Conservation (phyloP, 2,329 filamentous ascomycete species). For the Aspergillus calidoustus region DNA sequence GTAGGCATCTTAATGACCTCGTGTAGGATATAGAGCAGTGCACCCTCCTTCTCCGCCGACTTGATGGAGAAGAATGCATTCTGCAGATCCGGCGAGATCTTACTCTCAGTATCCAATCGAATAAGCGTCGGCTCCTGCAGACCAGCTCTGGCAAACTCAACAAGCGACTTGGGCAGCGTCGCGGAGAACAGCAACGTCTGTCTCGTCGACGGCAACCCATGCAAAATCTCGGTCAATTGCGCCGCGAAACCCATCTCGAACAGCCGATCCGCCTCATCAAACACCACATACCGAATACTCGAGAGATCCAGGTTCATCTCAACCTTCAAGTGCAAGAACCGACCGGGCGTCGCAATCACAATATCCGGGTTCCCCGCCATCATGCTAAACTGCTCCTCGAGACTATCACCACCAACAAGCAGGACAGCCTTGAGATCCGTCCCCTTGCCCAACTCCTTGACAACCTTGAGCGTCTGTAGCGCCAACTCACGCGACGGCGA, state of each 20-base stretch:
- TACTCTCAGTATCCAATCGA: constrained; percentile 89
- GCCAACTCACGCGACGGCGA: constrained; percentile 94
- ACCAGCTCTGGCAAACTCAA: constrained; percentile 93
- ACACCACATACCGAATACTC: constrained; percentile 91
- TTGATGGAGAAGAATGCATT: constrained; percentile 95
- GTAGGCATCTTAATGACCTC: constrained; percentile 91
- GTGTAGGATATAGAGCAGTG: constrained; percentile 83
- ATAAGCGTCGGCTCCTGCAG: constrained; percentile 90
- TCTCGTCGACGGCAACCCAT: constrained; percentile 79
- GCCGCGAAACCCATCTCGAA: constrained; percentile 99
- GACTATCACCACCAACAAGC: constrained; percentile 89
- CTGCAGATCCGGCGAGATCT: constrained; percentile 94
- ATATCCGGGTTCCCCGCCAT: constrained; percentile 97
- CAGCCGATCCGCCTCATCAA: constrained; percentile 93
- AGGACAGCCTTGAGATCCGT: constrained; percentile 91
- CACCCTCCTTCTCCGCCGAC: constrained; percentile 89
- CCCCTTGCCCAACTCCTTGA: constrained; percentile 89
- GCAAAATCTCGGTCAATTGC: constrained; percentile 89
- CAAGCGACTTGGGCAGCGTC: constrained; percentile 88
- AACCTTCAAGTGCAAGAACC: constrained; percentile 94
- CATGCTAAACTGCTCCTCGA: constrained; percentile 91
- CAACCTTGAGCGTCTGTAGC: constrained; percentile 91
- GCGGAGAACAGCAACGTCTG: constrained; percentile 96
- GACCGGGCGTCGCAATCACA: constrained; percentile 93
- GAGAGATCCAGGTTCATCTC: constrained; percentile 94